Conservation (phyloP, 179 eudicot species). For the Corrigiola litoralis region DNA sequence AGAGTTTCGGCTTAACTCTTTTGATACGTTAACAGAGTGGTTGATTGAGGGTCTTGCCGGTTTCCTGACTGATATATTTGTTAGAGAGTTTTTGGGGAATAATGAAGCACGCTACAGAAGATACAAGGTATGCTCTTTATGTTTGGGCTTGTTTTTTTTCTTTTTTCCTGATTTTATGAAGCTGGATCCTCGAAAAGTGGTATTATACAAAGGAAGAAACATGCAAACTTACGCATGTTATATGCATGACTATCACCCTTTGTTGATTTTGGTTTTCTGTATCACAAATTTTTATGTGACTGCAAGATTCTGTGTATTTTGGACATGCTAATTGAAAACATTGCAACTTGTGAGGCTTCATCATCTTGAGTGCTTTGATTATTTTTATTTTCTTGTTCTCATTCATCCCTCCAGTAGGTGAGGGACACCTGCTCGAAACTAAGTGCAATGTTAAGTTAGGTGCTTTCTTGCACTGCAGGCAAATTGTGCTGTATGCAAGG, state of each 20-base stretch:
- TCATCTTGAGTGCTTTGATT: no score
- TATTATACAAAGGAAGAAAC: no score
- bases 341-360: no score
- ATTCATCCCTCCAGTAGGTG: neutral
- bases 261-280: no score
- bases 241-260: no score
- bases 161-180: no score
- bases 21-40: slow-evolving; percentile 63
- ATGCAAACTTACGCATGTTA: no score
- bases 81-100: slow-evolving; percentile 80
- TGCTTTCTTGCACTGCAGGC: slow-evolving; percentile 44
- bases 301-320: no score
- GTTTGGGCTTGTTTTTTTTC: neutral
- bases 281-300: no score
- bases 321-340: no score
- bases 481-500: slow-evolving; percentile 88
- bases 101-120: slow-evolving; percentile 95
- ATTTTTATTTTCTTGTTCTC: no score
- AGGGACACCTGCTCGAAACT: neutral
- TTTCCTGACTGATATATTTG: slow-evolving; percentile 75
- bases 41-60: slow-evolving; percentile 95
- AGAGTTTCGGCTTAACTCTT: slow-evolving; percentile 13
- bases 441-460: neutral
- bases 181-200: no score
- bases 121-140: slow-evolving; percentile 72